A percentile compares a stretch with the other conserved stretches of the same genome.
Conservation (phyloP, 768 basidiomycete species). For the Cyclocybe aegerita region DNA sequence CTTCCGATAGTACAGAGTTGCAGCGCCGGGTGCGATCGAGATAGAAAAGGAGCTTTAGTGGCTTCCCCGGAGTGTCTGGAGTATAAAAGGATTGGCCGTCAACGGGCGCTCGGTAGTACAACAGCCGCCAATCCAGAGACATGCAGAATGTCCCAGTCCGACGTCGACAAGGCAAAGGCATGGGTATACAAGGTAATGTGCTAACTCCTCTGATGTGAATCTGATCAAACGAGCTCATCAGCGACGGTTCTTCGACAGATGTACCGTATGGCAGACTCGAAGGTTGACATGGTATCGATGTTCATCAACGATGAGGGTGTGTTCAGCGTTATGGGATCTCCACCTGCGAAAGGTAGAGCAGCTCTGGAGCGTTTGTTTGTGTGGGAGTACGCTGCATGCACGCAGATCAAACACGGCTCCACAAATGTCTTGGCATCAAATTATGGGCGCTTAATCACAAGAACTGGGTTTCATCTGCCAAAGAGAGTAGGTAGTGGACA, state of each 20-base stretch:
- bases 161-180: conserved; percentile 4
- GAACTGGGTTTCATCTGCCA: not conserved
- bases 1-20: too few relatives aligned
- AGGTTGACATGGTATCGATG: conserved; percentile 12
- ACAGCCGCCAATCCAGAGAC: not conserved
- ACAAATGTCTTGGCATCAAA: not conserved
- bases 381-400: conserved; percentile 17
- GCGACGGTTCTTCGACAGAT: conserved; percentile 4
- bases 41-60: too few relatives aligned
- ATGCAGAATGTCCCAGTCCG: not conserved
- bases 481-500: conserved; percentile 3
- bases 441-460: not conserved
- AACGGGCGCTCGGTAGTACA: not conserved
- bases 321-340: conserved; percentile 7
- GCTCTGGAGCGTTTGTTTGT: conserved; percentile 14
- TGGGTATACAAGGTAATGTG: conserved; percentile 9
- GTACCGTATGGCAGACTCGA: conserved; percentile 15
- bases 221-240: not conserved
- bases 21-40: too few relatives aligned
- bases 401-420: conserved; percentile 9
- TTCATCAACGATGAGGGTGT: conserved; percentile 14
- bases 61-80: too few relatives aligned
- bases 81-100: not conserved
- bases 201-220: not conserved
- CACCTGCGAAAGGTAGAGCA: conserved; percentile 7